Percentiles rank a stretch among this genome's conserved stretches.
Evolutionary conservation across 108 stramenopile species (phyloP).

Genomic region (Nitzschia sp.): DNA sequence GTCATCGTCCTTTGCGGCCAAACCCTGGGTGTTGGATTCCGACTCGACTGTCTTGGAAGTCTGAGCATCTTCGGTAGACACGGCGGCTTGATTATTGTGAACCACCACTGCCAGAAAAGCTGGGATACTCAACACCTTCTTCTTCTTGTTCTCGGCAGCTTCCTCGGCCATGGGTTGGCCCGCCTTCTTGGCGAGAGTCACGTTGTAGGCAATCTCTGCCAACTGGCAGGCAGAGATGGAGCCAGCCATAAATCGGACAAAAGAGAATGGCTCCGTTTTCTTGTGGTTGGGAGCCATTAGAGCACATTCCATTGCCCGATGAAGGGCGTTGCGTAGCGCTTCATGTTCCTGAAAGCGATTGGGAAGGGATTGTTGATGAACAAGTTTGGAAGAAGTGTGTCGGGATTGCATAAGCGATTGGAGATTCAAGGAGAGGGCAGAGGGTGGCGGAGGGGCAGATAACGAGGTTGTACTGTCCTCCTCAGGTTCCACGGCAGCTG

Average conservation of each 20-base stretch:
- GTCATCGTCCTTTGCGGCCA: constrained; percentile 15
- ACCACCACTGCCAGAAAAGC: constrained; percentile 70
- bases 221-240: constrained; percentile 43
- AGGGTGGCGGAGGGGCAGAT: no score
- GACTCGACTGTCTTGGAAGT: not conserved
- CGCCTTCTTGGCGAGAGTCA: constrained; percentile 29
- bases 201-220: constrained; percentile 64
- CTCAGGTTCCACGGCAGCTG: not conserved
- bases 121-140: constrained; percentile 67
- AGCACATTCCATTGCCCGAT: constrained; percentile 62
- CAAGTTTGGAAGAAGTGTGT: not conserved
- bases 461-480: no score
- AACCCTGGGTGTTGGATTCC: no score
- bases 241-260: constrained; percentile 52
- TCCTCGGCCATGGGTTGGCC: constrained; percentile 24
- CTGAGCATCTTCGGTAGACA: not conserved
- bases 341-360: constrained; percentile 10
- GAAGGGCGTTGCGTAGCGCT: constrained; percentile 47
- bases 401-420: not conserved
- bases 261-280: constrained; percentile 65
- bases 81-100: constrained; percentile 34
- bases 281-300: constrained; percentile 67
- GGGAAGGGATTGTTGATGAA: not conserved
- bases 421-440: not conserved
- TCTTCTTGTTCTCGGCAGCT: constrained; percentile 53